Evolutionary conservation across 2,329 filamentous ascomycete species (phyloP).

Genomic region (Verticillium alfalfae): DNA sequence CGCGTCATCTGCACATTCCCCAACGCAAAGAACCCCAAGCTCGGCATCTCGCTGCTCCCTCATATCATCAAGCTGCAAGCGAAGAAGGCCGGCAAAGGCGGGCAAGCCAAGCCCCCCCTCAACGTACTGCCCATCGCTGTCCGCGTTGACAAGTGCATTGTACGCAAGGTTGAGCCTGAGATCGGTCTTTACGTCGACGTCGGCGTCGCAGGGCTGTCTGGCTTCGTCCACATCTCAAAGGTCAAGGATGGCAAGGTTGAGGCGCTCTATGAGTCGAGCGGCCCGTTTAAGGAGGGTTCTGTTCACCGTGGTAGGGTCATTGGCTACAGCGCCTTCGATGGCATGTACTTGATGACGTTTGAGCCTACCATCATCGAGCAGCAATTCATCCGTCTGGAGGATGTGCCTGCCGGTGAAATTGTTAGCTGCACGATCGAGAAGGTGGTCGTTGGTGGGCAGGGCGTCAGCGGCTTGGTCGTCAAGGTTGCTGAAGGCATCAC

Average conservation of each 20-base stretch:
- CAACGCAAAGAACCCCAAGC: constrained; percentile 68
- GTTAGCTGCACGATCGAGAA: constrained; percentile 83
- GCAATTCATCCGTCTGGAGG: constrained; percentile 84
- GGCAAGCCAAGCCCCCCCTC: constrained; percentile 41
- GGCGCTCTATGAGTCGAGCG: constrained; percentile 67
- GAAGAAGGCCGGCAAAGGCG: constrained; percentile 36
- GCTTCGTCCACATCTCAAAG: constrained; percentile 92
- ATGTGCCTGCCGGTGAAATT: constrained; percentile 74
- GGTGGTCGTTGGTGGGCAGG: constrained; percentile 70
- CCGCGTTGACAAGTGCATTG: constrained; percentile 69
- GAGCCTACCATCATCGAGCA: constrained; percentile 80
- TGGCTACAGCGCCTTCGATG: constrained; percentile 83
- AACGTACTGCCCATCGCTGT: constrained; percentile 65
- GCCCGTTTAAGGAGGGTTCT: constrained; percentile 72
- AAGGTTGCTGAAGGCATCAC: constrained; percentile 81
- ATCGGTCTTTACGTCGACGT: constrained; percentile 78
- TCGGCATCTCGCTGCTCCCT: constrained; percentile 84
- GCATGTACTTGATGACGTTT: constrained; percentile 78
- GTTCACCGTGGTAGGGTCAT: constrained; percentile 77
- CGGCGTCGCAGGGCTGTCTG: constrained; percentile 58
- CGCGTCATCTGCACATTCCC: constrained; percentile 87
- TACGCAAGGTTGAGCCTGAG: constrained; percentile 72
- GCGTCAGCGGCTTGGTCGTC: constrained; percentile 75
- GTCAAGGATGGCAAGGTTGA: constrained; percentile 89
- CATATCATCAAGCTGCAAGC: constrained; percentile 65